A percentile compares a stretch with the other conserved stretches of the same genome.
Conservation (phyloP, 169 alveolate genomes). For the Blepharisma undulans region DNA sequence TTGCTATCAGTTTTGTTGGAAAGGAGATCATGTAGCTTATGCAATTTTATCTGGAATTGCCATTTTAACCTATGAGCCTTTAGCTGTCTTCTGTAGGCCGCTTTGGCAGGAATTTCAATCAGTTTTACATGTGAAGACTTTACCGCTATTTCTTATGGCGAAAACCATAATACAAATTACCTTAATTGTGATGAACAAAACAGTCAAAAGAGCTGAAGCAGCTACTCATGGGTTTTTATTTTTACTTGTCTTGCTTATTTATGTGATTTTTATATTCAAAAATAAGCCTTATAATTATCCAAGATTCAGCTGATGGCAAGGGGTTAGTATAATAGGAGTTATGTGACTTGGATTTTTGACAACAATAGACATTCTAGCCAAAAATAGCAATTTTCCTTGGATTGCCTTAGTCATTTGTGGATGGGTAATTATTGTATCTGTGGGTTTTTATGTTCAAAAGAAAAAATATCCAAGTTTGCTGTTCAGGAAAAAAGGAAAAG, state of each 20-base stretch:
- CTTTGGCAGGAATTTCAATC: conserved; percentile 17
- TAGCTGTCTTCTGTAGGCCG: neutral
- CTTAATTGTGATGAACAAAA: neutral
- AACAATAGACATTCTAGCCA: neutral
- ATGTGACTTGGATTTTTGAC: neutral
- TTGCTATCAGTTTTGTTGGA: conserved; percentile 26
- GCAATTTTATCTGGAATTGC: neutral
- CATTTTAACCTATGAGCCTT: neutral
- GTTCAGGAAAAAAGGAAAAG: neutral
- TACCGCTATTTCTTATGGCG: neutral
- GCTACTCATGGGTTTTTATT: neutral
- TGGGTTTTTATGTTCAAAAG: neutral
- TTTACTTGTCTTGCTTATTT: neutral
- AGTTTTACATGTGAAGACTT: neutral
- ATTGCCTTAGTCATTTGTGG: neutral
- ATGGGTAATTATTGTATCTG: neutral
- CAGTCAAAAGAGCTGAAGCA: neutral
- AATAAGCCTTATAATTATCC: conserved; percentile 31
- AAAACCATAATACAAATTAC: conserved; percentile 8
- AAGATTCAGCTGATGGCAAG: conserved; percentile 16
- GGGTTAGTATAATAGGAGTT: neutral
- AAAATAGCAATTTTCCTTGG: neutral
- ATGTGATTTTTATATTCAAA: neutral
- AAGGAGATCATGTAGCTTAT: neutral
- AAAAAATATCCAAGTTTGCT: conserved; percentile 10